Conservation (phyloP, 495 filamentous ascomycete genomes). For the Aspergillus saccharolyticus region DNA sequence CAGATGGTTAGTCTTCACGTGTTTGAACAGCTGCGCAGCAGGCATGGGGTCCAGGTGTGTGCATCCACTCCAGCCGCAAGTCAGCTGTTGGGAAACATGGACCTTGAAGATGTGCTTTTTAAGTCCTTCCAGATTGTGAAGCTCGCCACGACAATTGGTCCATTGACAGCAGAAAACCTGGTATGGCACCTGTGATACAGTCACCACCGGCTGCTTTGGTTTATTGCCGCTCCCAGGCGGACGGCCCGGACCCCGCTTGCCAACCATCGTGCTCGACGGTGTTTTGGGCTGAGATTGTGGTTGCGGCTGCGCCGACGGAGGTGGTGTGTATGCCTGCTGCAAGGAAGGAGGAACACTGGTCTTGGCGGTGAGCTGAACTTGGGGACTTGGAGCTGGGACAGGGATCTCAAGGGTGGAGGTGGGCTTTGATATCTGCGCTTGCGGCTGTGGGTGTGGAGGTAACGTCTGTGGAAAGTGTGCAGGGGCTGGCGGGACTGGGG, state of each 20-base stretch:
- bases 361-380: not conserved
- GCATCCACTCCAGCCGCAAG: slow-evolving; percentile 36
- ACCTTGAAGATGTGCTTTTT: slow-evolving; percentile 60
- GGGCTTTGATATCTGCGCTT: not conserved
- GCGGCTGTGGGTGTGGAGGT: slow-evolving; percentile 2
- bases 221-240: slow-evolving; percentile 10
- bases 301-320: not conserved
- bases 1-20: slow-evolving; percentile 60
- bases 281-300: not conserved
- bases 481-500: not conserved
- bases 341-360: not conserved
- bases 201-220: slow-evolving; percentile 9
- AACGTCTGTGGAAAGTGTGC: not conserved
- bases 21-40: slow-evolving; percentile 48
- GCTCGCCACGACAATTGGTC: slow-evolving; percentile 59
- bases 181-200: slow-evolving; percentile 21
- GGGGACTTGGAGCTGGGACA: not conserved
- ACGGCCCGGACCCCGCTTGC: slow-evolving; percentile 20
- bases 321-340: slow-evolving; percentile 1
- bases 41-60: slow-evolving; percentile 14
- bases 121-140: slow-evolving; percentile 70
- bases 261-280: slow-evolving; percentile 6
- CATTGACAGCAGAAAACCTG: slow-evolving; percentile 57
- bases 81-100: slow-evolving; percentile 34
- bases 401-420: not conserved